phyloP scores from a whole-genome alignment of 1,284 basidiomycete species.

The Boletus semigastroideus region DNA sequence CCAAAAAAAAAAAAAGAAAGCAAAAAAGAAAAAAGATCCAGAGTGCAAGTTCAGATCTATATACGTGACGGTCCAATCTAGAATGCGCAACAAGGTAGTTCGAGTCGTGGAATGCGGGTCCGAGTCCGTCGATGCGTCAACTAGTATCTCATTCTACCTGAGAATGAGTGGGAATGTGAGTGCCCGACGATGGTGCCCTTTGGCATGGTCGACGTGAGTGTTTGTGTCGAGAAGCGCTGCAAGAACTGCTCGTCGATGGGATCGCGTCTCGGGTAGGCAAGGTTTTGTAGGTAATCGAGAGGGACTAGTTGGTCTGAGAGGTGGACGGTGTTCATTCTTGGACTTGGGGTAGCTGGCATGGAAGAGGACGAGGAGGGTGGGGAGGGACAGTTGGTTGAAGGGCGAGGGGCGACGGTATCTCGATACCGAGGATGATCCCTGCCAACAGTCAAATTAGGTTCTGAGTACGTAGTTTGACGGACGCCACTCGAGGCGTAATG shows the following conservation, averaged over 20 bases:
- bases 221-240: slow-evolving; percentile 45
- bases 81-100: slow-evolving; percentile 15
- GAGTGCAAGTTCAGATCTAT: slow-evolving; percentile 32
- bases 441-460: slow-evolving; percentile 26
- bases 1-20: not conserved
- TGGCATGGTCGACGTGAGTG: slow-evolving; percentile 21
- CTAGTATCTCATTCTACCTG: slow-evolving; percentile 29
- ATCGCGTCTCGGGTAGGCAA: slow-evolving; percentile 50
- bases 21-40: slow-evolving; percentile 17
- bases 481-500: slow-evolving; percentile 20
- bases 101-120: slow-evolving; percentile 8
- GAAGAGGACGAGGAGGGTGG: slow-evolving; percentile 32
- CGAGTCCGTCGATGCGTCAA: slow-evolving; percentile 4
- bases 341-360: slow-evolving; percentile 33
- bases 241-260: slow-evolving; percentile 59
- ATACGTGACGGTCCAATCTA: slow-evolving; percentile 29
- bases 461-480: slow-evolving; percentile 36
- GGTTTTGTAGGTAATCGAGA: slow-evolving; percentile 55
- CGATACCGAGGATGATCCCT: slow-evolving; percentile 25
- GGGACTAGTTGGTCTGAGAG: slow-evolving; percentile 50
- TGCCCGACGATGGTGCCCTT: slow-evolving; percentile 18
- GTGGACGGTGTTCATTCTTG: slow-evolving; percentile 27
- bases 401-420: slow-evolving; percentile 12
- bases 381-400: slow-evolving; percentile 24
- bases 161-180: slow-evolving; percentile 27